Conservation (phyloP, 805 yeast species). For the Tetrapisispora pingtungensis region DNA sequence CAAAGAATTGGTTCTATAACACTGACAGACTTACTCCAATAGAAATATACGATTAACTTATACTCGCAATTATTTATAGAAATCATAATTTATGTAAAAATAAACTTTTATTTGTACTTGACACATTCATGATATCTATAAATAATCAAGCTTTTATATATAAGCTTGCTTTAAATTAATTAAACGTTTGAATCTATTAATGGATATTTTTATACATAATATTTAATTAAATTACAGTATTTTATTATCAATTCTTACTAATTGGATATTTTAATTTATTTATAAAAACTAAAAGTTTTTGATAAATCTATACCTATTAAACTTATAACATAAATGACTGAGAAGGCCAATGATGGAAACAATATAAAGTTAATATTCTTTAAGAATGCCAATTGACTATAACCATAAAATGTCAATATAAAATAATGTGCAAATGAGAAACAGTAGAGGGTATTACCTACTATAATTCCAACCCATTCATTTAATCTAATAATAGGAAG, state of each 20-base stretch:
- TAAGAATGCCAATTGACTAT: slow-evolving; percentile 60
- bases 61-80: too few species aligned
- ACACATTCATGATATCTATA: too few species aligned
- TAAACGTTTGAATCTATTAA: too few species aligned
- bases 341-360: slow-evolving; percentile 53
- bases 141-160: too few species aligned
- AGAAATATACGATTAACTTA: slow-evolving; percentile 63
- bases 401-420: slow-evolving; percentile 81
- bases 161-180: too few species aligned
- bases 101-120: not conserved
- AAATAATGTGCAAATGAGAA: slow-evolving; percentile 67
- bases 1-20: slow-evolving; percentile 91
- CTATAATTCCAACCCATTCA: slow-evolving; percentile 54
- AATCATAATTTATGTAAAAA: not conserved
- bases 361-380: slow-evolving; percentile 52
- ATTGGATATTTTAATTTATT: slow-evolving; percentile 2
- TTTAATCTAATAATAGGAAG: slow-evolving; percentile 61
- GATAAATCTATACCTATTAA: slow-evolving; percentile 67
- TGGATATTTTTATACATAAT: not conserved
- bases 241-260: not conserved
- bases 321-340: slow-evolving; percentile 49
- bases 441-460: slow-evolving; percentile 74
- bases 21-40: slow-evolving; percentile 92
- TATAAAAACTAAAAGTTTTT: slow-evolving; percentile 31
- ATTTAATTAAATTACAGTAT: too few species aligned